Base-by-base conservation (phyloP, 345 rosid species). In the Hibiscus syriacus region DNA sequence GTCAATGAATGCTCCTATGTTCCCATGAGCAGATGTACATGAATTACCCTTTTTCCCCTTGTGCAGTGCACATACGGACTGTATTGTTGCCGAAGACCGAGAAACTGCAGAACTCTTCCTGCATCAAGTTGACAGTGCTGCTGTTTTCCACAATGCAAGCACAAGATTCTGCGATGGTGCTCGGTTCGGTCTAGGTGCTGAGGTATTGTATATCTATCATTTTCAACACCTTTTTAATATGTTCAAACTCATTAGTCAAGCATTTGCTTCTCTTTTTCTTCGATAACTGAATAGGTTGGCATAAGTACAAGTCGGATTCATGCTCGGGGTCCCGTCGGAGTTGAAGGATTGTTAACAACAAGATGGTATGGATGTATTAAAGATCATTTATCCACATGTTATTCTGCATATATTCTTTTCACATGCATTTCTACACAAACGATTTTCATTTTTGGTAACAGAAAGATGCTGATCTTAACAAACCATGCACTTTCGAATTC, bases 291-390 rank as follows among this genome's bases (percentile, higher is more conserved):
- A 68, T 68, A 91, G 99, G 97, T 94, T 54, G 99, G 99, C 67
- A 90, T 90, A 78, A 92, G 99, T 77, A 92, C 98, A 14, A 84
- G 98, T 73, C 83, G 97, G 77, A 95, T 95, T 66, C 99, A 95
- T 75, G 99, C 99, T 12, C 97, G 99, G 5, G 99, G 99, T 67
- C 98, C 99, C 43, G 99, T 95, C 1, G 99, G 98, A 45, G 98
- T 95, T 7, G 99, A 90, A 80, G 99, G 99, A 68, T 60, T 95
- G 78, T 74, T 95, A 60, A 95, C 99, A 16, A 95, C 98, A 56
- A 78, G 89, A 92, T 95, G 99, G 99, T 95, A 84, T 53, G 74
- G 3, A 52, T 43, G 66, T 34, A 29, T 56, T 41, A 3, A 13
- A n/a, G 59, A 55, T 57, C 9, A 14, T 16, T 45, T 63, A 54